Percentiles rank a stretch among this genome's conserved stretches.
Conservation (phyloP, 164 flowering plant genomes). For the Umbilicus rupestris region DNA sequence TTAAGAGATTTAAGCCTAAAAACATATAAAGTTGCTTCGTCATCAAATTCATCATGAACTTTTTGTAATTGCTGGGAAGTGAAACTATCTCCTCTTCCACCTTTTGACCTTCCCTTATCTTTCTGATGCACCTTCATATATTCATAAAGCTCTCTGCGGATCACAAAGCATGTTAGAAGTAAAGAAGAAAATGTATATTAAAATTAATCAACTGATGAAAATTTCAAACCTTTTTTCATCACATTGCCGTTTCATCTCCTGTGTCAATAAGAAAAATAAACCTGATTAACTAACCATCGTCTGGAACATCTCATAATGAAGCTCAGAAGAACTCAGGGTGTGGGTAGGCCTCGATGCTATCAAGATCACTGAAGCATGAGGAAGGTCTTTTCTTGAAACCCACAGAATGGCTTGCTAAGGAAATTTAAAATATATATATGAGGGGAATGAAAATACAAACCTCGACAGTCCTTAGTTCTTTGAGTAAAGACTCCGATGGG, state of each 20-base stretch:
- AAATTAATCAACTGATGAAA: conserved; percentile 5
- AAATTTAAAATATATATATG: not conserved
- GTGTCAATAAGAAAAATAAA: conserved; percentile 16
- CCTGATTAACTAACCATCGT: conserved; percentile 6
- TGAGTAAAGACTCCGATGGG: conserved; percentile 73
- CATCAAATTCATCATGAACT: conserved; percentile 71
- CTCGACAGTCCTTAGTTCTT: conserved; percentile 73
- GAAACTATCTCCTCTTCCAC: conserved; percentile 50
- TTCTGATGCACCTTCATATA: conserved; percentile 53
- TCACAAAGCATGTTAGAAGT: conserved; percentile 15
- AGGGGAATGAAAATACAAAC: conserved; percentile 24
- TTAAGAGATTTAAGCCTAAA: conserved; percentile 85
- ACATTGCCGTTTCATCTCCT: conserved; percentile 95
- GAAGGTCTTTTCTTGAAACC: not conserved
- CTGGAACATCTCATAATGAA: not conserved
- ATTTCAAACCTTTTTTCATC: conserved; percentile 75
- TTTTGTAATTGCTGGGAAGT: conserved; percentile 47
- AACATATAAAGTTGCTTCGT: conserved; percentile 72
- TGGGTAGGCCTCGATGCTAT: not conserved
- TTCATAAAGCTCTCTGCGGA: conserved; percentile 56
- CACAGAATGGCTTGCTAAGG: not conserved
- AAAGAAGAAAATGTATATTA: not conserved
- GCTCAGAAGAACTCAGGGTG: not conserved
- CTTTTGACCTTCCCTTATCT: conserved; percentile 60
- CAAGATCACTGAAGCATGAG: not conserved